A percentile compares a stretch with the other conserved stretches of the same genome.
Conservation (phyloP, 768 basidiomycete genomes). For the Suillus luteus region DNA sequence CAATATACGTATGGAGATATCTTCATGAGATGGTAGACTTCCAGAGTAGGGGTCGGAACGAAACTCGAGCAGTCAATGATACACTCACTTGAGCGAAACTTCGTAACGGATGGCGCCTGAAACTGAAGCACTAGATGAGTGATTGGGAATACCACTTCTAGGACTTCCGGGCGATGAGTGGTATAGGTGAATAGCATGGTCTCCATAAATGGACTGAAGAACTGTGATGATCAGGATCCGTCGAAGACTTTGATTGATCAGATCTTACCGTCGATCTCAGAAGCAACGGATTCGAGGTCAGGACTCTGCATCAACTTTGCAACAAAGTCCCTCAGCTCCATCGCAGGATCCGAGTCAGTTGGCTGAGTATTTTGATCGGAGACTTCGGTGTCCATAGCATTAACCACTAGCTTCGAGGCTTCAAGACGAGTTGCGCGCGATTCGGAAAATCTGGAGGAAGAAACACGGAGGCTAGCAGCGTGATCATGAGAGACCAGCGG, state of each 20-base stretch:
- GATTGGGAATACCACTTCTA: constrained; percentile 18
- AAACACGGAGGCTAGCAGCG: background rate
- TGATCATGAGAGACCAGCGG: too few species aligned
- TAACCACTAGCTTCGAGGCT: background rate
- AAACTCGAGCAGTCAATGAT: background rate
- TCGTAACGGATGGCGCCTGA: constrained; percentile 61
- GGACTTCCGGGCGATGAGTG: constrained; percentile 33
- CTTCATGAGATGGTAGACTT: constrained; percentile 58
- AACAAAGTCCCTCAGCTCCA: constrained; percentile 29
- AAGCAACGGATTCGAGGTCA: constrained; percentile 45
- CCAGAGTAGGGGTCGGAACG: background rate
- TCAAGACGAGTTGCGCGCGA: background rate
- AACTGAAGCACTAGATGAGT: constrained; percentile 14
- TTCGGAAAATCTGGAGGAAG: background rate
- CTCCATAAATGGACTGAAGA: constrained; percentile 83
- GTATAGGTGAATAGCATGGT: constrained; percentile 64
- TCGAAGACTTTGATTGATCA: constrained; percentile 10
- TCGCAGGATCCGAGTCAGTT: constrained; percentile 15
- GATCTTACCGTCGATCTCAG: constrained; percentile 47
- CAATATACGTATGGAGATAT: constrained; percentile 52
- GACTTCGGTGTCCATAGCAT: constrained; percentile 5
- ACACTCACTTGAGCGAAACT: constrained; percentile 60
- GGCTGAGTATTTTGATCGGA: background rate
- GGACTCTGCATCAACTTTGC: constrained; percentile 34
- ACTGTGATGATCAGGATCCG: constrained; percentile 42